Evolutionary conservation across 169 alveolate species (phyloP), one percentile per base, ranked within the genome.

Genomic region (Miamiensis avidus): DNA sequence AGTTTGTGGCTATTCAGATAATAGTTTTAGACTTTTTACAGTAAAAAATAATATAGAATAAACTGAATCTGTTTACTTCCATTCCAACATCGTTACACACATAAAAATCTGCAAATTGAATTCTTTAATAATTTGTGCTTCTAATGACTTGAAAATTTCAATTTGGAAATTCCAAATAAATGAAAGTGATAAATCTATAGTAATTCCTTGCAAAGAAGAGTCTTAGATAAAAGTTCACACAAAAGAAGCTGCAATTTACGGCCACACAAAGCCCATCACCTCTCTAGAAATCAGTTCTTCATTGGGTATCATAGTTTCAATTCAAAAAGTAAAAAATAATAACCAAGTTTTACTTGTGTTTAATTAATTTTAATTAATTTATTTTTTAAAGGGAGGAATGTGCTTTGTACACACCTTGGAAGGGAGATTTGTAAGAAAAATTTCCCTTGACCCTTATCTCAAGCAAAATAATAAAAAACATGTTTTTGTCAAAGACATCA

Each of bases 351-450:
- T 4, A 4, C 4, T 49, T 11, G 20, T 11, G 25, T 31, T 76
- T 32, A 1, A 31, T 25, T 28, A 31, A 31, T 32, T 76, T 1
- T 76, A 26, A 79, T 0, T 28, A 29, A 26, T 26, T 78, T 16
- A 34, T 27, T 78, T 0, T 32, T 0, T 27, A 34, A 34, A 79
- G 84, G 84, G 65, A 0, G 64, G 74, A 29, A 49, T 79, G 25
- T 79, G 75, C 25, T 31, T 79, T 27, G 29, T 79, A 0, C 84
- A 79, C n/a, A 34, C 77, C 20, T 79, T 34, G 27, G 29, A 34
- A 29, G 84, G 84, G 0, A 65, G 65, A 29, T 65, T 79, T 79
- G 28, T 79, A 79, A 49, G 65, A 25, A 79, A 49, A 49, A 49
- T 49, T 11, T 49, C 26, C 20, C 26, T 49, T 11, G 20, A 49